These are phyloP conservation scores for Lachnellula occidentalis DNA, from an alignment of 2,329 filamentous ascomycete genomes.

Conservation along the genomic window DNA sequence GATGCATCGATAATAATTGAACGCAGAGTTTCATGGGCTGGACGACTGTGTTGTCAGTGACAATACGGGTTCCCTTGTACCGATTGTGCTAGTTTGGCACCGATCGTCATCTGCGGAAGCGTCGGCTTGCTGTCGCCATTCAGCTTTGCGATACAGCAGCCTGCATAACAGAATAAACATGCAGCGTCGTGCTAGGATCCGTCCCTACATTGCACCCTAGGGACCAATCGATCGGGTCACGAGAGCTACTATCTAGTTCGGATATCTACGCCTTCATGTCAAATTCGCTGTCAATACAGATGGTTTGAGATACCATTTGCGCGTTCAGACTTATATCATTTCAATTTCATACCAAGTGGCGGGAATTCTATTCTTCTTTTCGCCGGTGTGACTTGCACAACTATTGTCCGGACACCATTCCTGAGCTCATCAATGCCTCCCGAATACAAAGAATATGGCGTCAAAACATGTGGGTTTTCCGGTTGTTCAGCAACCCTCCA, in stretches of 20 bases:
- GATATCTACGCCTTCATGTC: neutral
- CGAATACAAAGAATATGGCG: neutral
- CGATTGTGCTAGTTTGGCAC: neutral
- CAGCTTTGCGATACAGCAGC: constrained; percentile 7
- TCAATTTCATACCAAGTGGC: neutral
- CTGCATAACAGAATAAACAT: constrained; percentile 13
- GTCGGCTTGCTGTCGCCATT: constrained; percentile 2
- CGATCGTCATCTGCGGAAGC: constrained; percentile 2
- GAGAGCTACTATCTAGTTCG: constrained; percentile 3
- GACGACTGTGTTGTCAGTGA: neutral
- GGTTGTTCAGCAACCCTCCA: neutral
- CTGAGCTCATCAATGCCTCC: too few species aligned
- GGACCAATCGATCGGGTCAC: constrained; percentile 19
- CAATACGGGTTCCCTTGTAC: neutral
- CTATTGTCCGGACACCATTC: neutral
- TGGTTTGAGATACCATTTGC: neutral
- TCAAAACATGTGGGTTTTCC: constrained; percentile 1
- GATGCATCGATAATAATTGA: neutral
- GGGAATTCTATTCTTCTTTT: neutral
- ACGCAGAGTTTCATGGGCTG: neutral
- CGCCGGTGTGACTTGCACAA: neutral
- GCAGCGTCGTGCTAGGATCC: constrained; percentile 16
- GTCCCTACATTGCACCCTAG: neutral
- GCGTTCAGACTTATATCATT: neutral
- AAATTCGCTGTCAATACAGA: neutral